phyloP scores from a whole-genome alignment of 257 asterid genomes.

The Gentiana dahurica region DNA sequence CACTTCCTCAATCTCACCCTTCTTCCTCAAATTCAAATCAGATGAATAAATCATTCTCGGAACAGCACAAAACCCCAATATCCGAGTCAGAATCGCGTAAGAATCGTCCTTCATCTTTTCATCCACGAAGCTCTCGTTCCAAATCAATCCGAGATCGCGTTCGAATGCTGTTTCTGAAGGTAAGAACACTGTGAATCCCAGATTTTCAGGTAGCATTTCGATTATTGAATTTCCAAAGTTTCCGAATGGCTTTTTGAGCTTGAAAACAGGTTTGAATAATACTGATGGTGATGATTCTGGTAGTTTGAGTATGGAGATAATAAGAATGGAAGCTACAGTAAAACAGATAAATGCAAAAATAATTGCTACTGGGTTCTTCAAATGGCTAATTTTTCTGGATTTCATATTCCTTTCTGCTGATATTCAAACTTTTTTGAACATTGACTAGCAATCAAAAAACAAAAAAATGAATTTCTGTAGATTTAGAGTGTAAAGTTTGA shows the following conservation, averaged over 20 bases:
- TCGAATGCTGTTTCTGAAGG: slow-evolving; percentile 58
- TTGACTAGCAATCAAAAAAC: not conserved
- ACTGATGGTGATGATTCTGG: slow-evolving; percentile 14
- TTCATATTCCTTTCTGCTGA: slow-evolving; percentile 5
- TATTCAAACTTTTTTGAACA: too few relatives aligned
- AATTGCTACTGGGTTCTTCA: slow-evolving; percentile 31
- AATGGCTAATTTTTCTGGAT: slow-evolving; percentile 4
- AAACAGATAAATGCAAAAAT: slow-evolving; percentile 26
- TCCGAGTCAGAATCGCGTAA: slow-evolving; percentile 52
- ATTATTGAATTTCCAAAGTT: slow-evolving; percentile 43
- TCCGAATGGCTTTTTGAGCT: slow-evolving; percentile 17
- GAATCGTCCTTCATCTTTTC: slow-evolving; percentile 22
- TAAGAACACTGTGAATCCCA: slow-evolving; percentile 62
- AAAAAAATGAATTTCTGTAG: not conserved
- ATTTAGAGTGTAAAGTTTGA: not conserved
- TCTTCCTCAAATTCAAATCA: slow-evolving; percentile 28
- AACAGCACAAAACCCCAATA: slow-evolving; percentile 65
- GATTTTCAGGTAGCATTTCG: slow-evolving; percentile 62
- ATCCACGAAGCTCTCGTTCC: slow-evolving; percentile 29
- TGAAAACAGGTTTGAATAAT: slow-evolving; percentile 6
- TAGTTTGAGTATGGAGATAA: slow-evolving; percentile 35
- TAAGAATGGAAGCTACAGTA: slow-evolving; percentile 31
- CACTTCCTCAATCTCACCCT: slow-evolving; percentile 11
- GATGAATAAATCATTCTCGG: slow-evolving; percentile 36
- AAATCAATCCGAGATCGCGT: slow-evolving; percentile 36